Conservation (phyloP, 306 rosid genomes). For the Phaseolus lunatus region DNA sequence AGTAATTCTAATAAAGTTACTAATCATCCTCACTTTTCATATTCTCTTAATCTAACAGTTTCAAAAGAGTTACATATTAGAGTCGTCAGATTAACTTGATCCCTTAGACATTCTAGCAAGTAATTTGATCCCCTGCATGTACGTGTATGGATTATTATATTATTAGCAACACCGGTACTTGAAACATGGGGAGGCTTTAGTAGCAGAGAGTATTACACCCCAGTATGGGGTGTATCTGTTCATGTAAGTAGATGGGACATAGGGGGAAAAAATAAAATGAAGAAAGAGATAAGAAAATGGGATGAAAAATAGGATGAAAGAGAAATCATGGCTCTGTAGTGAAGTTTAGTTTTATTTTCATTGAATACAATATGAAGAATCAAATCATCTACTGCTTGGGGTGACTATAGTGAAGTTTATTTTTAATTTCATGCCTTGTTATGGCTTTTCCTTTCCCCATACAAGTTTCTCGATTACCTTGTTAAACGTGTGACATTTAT, state of each 20-base stretch:
- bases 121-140: too few species aligned
- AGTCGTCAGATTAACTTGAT: too few species aligned
- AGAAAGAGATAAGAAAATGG: not conserved
- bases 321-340: too few species aligned
- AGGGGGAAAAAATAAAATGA: not conserved
- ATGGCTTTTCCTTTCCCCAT: slow-evolving; percentile 20
- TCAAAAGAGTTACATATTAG: too few species aligned
- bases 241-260: not conserved
- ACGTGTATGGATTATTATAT: not conserved
- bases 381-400: slow-evolving; percentile 31
- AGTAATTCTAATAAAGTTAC: too few species aligned
- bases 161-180: not conserved
- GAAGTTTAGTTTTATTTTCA: too few species aligned
- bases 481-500: slow-evolving; percentile 29
- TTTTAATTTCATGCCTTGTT: slow-evolving; percentile 1
- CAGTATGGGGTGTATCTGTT: not conserved
- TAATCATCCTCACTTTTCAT: too few species aligned
- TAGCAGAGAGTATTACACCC: not conserved
- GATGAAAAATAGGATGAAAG: not conserved
- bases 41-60: too few species aligned
- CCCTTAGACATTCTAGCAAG: too few species aligned
- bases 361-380: too few species aligned
- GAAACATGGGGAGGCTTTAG: slow-evolving; percentile 19
- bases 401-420: slow-evolving; percentile 18
- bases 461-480: slow-evolving; percentile 22